Conservation (phyloP, 805 yeast genomes). For the Priceomyces haplophilus region DNA sequence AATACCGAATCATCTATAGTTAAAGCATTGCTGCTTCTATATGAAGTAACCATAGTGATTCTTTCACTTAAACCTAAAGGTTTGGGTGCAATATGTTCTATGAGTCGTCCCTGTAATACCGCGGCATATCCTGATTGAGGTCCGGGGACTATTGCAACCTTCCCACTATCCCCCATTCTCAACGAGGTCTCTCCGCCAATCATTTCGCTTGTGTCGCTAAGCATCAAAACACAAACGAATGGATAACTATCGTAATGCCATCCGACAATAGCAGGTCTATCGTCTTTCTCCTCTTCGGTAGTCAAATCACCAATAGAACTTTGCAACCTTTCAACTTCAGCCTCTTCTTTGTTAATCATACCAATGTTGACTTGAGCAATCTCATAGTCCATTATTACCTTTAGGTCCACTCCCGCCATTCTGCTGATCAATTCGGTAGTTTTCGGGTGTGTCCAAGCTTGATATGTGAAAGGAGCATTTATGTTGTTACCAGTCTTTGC, state of each 20-base stretch:
- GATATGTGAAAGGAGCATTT: slow-evolving; percentile 49
- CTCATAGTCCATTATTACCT: slow-evolving; percentile 56
- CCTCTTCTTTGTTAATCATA: slow-evolving; percentile 37
- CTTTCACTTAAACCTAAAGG: slow-evolving; percentile 36
- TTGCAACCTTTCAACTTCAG: slow-evolving; percentile 23
- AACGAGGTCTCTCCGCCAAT: slow-evolving; percentile 60
- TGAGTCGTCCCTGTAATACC: slow-evolving; percentile 38
- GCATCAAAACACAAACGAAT: slow-evolving; percentile 62
- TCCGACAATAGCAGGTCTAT: slow-evolving; percentile 52
- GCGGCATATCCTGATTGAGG: slow-evolving; percentile 37
- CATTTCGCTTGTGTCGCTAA: slow-evolving; percentile 56
- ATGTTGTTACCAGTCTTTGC: slow-evolving; percentile 31
- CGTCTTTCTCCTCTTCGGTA: slow-evolving; percentile 15
- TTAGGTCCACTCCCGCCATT: slow-evolving; percentile 61
- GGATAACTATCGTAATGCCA: slow-evolving; percentile 68
- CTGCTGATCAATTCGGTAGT: slow-evolving; percentile 50
- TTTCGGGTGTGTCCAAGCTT: slow-evolving; percentile 59
- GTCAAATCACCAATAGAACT: slow-evolving; percentile 4
- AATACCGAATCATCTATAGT: slow-evolving; percentile 31
- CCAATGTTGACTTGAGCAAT: slow-evolving; percentile 52
- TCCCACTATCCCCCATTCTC: slow-evolving; percentile 39
- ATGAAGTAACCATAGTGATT: slow-evolving; percentile 43
- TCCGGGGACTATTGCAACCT: slow-evolving; percentile 22
- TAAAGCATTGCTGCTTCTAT: slow-evolving; percentile 30
- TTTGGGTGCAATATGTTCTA: slow-evolving; percentile 40